Conservation (phyloP, 208 protist genomes). For the Jaenimonas drosophilae region DNA sequence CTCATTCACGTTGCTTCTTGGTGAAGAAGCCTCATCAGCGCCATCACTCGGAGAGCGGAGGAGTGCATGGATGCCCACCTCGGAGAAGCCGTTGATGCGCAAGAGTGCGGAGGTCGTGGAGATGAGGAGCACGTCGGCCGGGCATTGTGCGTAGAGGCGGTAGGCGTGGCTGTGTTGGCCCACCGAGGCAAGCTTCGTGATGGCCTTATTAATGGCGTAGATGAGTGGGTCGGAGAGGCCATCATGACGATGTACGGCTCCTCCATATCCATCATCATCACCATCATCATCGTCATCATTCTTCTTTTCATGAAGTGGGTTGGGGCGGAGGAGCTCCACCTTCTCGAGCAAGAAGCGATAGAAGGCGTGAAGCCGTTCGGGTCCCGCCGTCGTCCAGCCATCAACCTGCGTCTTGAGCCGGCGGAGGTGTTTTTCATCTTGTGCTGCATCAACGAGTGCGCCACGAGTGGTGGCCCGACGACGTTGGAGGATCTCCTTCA, state of each 20-base stretch:
- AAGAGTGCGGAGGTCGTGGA: constrained; percentile 49
- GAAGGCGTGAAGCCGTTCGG: constrained; percentile 72
- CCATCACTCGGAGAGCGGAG: too few relatives aligned
- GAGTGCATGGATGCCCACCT: constrained; percentile 42
- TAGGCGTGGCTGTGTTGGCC: constrained; percentile 40
- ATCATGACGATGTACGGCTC: neutral
- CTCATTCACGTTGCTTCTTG: too few relatives aligned
- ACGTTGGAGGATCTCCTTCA: constrained; percentile 17
- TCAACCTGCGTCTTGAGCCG: constrained; percentile 67
- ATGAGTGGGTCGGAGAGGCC: constrained; percentile 30
- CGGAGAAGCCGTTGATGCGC: constrained; percentile 47
- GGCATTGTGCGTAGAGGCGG: constrained; percentile 55
- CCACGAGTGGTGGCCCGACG: neutral
- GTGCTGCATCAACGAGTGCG: constrained; percentile 8
- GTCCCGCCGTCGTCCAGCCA: constrained; percentile 70
- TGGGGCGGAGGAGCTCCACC: constrained; percentile 22
- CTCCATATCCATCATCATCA: constrained; percentile 3
- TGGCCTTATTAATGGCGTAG: constrained; percentile 65
- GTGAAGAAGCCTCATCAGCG: too few relatives aligned
- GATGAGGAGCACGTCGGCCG: constrained; percentile 18
- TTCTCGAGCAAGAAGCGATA: constrained; percentile 61
- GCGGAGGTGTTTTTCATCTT: constrained; percentile 9
- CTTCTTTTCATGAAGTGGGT: too few relatives aligned
- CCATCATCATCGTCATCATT: too few relatives aligned
- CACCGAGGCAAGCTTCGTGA: constrained; percentile 34